Evolutionary conservation across 1,284 basidiomycete genomes (phyloP).

Genomic region (Austroboletus rostrupii): DNA sequence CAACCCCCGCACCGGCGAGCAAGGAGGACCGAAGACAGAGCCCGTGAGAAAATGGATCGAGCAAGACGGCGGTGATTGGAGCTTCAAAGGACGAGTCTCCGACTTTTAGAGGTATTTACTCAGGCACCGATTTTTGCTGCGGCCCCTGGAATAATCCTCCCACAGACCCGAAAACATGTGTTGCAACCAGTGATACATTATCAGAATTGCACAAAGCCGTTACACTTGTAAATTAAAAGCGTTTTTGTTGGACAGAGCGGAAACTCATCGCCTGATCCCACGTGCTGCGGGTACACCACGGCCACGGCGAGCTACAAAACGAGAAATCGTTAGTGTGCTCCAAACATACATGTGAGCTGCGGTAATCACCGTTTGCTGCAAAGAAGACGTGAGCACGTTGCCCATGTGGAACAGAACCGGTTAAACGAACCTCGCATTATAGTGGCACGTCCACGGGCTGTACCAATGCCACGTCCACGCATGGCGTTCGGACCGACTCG

Average conservation of each 20-base stretch:
- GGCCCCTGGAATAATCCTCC: background rate
- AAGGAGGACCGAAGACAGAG: slow-evolving; percentile 73
- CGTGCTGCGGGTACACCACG: slow-evolving; percentile 71
- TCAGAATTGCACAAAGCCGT: slow-evolving; percentile 7
- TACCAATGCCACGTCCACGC: slow-evolving; percentile 98
- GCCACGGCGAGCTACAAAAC: slow-evolving; percentile 68
- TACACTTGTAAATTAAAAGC: slow-evolving; percentile 16
- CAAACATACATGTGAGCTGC: background rate
- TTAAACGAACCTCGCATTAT: slow-evolving; percentile 79
- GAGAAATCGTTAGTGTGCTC: slow-evolving; percentile 8
- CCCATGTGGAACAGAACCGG: slow-evolving; percentile 1
- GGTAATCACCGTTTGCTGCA: slow-evolving; percentile 58
- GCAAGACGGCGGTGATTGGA: slow-evolving; percentile 70
- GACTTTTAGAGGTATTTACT: slow-evolving; percentile 55
- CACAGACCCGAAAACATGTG: background rate
- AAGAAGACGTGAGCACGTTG: slow-evolving; percentile 16
- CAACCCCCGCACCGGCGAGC: slow-evolving; percentile 73
- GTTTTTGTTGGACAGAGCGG: slow-evolving; percentile 7
- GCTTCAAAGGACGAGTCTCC: slow-evolving; percentile 76
- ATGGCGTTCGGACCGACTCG: slow-evolving; percentile 97
- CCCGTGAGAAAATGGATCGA: slow-evolving; percentile 58
- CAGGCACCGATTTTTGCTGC: background rate
- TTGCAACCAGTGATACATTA: slow-evolving; percentile 2
- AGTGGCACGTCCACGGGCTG: slow-evolving; percentile 93
- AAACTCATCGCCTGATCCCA: slow-evolving; percentile 68